Evolutionary conservation across 805 yeast genomes (phyloP).

Genomic region (Saturnispora sanitii): DNA sequence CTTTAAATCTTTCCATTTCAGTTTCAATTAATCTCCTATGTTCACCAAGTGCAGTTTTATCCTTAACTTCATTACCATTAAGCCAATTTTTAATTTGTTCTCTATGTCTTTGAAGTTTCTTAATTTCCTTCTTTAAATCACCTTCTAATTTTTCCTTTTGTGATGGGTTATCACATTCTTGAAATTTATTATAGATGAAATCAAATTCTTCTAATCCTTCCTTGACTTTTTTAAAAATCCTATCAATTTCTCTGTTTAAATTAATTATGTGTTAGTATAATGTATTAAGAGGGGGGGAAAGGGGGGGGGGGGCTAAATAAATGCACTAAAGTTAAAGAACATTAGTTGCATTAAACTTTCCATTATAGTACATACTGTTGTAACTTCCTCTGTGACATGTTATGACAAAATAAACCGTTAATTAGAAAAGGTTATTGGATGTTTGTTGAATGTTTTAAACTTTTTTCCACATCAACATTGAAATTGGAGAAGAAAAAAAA

Average conservation of each 20-base stretch:
- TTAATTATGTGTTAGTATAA: neutral
- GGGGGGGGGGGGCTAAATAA: no score
- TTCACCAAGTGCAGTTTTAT: slow-evolving; percentile 35
- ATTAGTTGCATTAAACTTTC: neutral
- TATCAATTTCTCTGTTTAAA: slow-evolving; percentile 44
- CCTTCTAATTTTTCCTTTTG: slow-evolving; percentile 49
- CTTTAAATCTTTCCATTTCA: slow-evolving; percentile 55
- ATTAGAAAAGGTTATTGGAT: no score
- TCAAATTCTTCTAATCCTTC: slow-evolving; percentile 50
- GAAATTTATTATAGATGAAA: slow-evolving; percentile 44
- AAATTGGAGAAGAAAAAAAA: no score
- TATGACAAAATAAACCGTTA: no score
- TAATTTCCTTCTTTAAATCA: slow-evolving; percentile 51
- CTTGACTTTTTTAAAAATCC: slow-evolving; percentile 48
- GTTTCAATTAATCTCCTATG: slow-evolving; percentile 31
- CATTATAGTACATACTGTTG: slow-evolving; percentile 34
- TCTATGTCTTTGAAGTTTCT: slow-evolving; percentile 47
- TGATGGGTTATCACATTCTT: slow-evolving; percentile 35
- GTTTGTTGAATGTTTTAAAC: no score
- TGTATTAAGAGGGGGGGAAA: neutral
- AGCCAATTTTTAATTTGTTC: slow-evolving; percentile 54
- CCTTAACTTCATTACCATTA: slow-evolving; percentile 43
- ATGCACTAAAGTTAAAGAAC: no score
- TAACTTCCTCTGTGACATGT: slow-evolving; percentile 40
- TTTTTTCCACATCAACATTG: no score